Evolutionary conservation across 441 rosid genomes (phyloP).

Genomic region (Codiaeum variegatum): DNA sequence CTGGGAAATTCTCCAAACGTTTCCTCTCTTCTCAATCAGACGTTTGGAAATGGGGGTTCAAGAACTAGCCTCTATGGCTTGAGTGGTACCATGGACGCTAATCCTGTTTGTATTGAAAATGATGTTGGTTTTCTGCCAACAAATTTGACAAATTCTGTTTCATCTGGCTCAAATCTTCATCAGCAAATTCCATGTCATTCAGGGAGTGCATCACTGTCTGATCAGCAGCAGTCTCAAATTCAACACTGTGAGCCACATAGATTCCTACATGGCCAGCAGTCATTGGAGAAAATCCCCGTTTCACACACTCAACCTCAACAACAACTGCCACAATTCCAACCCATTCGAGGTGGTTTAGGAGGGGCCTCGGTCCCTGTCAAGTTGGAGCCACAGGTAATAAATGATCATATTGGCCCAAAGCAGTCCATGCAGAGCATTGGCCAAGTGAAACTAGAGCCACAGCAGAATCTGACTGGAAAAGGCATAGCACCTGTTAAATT

Average conservation of each 20-base stretch:
- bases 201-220: constrained; percentile 54
- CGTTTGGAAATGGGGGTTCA: constrained; percentile 67
- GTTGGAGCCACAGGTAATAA: constrained; percentile 70
- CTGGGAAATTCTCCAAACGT: constrained; percentile 63
- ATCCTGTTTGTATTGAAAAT: constrained; percentile 51
- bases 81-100: constrained; percentile 51
- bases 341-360: constrained; percentile 60
- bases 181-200: constrained; percentile 54
- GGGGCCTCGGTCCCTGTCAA: constrained; percentile 72
- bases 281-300: constrained; percentile 47
- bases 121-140: constrained; percentile 55
- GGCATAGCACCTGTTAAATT: constrained; percentile 64
- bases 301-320: constrained; percentile 44
- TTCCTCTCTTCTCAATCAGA: constrained; percentile 64
- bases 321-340: constrained; percentile 54
- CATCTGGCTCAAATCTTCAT: constrained; percentile 58
- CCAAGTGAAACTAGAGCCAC: constrained; percentile 72
- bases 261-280: constrained; percentile 57
- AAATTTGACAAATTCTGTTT: constrained; percentile 47
- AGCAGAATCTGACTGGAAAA: constrained; percentile 58
- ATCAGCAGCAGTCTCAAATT: constrained; percentile 55
- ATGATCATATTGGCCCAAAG: constrained; percentile 59
- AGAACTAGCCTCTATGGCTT: constrained; percentile 44
- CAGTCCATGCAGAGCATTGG: constrained; percentile 51
- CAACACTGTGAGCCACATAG: constrained; percentile 46